Evolutionary conservation across 1,284 basidiomycete genomes (phyloP).

Genomic region (Rhodofomes roseus): DNA sequence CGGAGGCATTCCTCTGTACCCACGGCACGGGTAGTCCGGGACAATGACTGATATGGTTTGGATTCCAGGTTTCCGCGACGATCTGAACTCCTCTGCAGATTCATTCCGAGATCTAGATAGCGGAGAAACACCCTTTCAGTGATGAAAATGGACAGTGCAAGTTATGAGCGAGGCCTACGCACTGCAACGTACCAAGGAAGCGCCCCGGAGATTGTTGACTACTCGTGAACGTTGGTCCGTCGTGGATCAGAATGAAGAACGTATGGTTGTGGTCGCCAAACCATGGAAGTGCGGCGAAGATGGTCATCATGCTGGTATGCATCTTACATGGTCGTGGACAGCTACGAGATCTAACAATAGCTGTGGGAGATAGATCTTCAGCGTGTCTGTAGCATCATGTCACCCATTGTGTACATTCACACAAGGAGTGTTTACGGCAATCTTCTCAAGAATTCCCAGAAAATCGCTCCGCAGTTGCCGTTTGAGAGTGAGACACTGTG

Average conservation of each 20-base stretch:
- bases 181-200: neutral
- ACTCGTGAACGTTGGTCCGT: neutral
- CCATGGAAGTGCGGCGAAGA: neutral
- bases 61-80: neutral
- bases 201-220: neutral
- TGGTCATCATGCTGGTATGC: neutral
- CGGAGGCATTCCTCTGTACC: neutral
- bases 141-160: neutral
- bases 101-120: neutral
- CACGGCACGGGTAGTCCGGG: neutral
- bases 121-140: neutral
- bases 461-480: neutral
- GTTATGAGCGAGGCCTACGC: no score
- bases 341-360: neutral
- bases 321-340: neutral
- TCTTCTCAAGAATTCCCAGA: neutral
- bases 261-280: neutral
- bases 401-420: neutral
- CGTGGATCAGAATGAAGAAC: neutral
- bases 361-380: neutral
- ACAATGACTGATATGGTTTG: neutral
- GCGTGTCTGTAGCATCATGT: neutral
- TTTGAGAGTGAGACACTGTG: neutral
- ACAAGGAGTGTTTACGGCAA: neutral
- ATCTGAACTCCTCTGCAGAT: neutral